Evolutionary conservation across 805 yeast species (phyloP).

Genomic region (Candida hungchunana): DNA sequence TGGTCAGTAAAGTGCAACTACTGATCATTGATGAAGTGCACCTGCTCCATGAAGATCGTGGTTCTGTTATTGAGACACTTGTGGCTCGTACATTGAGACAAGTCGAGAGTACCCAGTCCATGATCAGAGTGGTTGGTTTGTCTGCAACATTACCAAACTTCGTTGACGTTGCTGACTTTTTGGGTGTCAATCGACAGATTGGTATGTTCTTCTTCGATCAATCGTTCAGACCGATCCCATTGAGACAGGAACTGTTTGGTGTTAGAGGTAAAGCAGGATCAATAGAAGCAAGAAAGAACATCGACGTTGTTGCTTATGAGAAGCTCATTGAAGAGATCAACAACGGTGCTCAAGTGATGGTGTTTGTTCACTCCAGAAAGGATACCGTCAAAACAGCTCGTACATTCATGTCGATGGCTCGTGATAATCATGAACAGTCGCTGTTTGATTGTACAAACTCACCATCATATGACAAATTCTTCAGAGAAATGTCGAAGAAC

Average conservation of each 20-base stretch:
- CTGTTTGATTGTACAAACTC: slow-evolving; percentile 54
- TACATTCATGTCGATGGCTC: slow-evolving; percentile 65
- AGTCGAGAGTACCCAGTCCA: slow-evolving; percentile 89
- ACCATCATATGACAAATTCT: slow-evolving; percentile 39
- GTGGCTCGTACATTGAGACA: slow-evolving; percentile 93
- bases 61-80: slow-evolving; percentile 92
- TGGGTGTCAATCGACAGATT: slow-evolving; percentile 82
- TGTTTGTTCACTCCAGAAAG: slow-evolving; percentile 92
- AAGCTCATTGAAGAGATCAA: slow-evolving; percentile 64
- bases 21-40: slow-evolving; percentile 96
- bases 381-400: slow-evolving; percentile 86
- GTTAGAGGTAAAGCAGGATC: slow-evolving; percentile 84
- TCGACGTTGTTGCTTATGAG: slow-evolving; percentile 74
- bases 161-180: slow-evolving; percentile 89
- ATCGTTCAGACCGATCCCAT: slow-evolving; percentile 89
- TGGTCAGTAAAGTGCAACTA: slow-evolving; percentile 78
- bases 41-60: slow-evolving; percentile 94
- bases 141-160: slow-evolving; percentile 93
- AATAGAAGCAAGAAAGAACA: slow-evolving; percentile 58
- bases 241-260: slow-evolving; percentile 83
- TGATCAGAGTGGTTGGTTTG: slow-evolving; percentile 90
- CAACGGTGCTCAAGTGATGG: slow-evolving; percentile 87
- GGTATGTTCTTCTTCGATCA: slow-evolving; percentile 96
- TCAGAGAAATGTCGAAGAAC: slow-evolving; percentile 65
- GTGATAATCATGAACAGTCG: slow-evolving; percentile 49